These are phyloP conservation scores for Mycena vitilis DNA, from an alignment of 768 basidiomycete species.

Conservation along the genomic window DNA sequence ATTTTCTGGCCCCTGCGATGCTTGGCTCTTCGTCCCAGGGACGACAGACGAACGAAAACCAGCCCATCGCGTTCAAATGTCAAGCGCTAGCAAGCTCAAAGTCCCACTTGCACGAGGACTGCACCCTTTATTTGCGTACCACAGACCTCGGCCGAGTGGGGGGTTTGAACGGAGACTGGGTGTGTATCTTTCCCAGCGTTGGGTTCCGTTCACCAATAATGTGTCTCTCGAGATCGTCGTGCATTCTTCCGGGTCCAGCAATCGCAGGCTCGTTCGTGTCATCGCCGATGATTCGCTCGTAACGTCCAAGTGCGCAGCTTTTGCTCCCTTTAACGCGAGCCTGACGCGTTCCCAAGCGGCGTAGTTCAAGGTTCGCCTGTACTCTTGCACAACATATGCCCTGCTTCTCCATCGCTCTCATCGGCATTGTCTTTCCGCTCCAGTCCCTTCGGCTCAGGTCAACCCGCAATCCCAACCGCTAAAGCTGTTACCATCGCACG, in stretches of 20 bases:
- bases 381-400: conserved; percentile 65
- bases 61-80: conserved; percentile 36
- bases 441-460: conserved; percentile 70
- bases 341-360: conserved; percentile 47
- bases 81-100: conserved; percentile 48
- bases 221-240: conserved; percentile 60
- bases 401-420: conserved; percentile 38
- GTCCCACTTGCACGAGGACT: conserved; percentile 57
- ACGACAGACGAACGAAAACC: conserved; percentile 25
- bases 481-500: conserved; percentile 79
- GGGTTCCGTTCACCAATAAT: conserved; percentile 6
- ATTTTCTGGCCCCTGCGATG: conserved; percentile 71
- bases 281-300: conserved; percentile 61
- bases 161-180: conserved; percentile 83
- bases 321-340: conserved; percentile 16
- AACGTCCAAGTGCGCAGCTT: conserved; percentile 46
- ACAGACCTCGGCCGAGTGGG: conserved; percentile 75
- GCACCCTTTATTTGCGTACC: conserved; percentile 71
- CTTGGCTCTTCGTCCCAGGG: conserved; percentile 42
- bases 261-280: conserved; percentile 67
- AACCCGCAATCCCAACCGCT: conserved; percentile 76
- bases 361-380: conserved; percentile 57
- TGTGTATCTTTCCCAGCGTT: conserved; percentile 43
- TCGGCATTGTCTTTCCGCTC: conserved; percentile 54
- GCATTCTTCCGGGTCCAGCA: conserved; percentile 47